phyloP scores from a whole-genome alignment of 129 eudicot species.

The Oenanthe sinensis region DNA sequence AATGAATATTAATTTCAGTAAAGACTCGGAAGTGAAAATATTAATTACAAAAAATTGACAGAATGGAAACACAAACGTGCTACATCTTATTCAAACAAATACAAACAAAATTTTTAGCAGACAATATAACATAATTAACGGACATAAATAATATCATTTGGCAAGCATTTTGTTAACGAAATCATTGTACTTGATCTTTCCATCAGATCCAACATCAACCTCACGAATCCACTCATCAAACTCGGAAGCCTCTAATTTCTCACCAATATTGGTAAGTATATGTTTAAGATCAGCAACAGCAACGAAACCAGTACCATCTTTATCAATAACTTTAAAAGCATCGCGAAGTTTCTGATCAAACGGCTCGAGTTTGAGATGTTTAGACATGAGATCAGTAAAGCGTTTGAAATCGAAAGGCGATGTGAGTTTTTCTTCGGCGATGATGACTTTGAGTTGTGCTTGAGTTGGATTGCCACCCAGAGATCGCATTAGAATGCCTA shows the following conservation, averaged over 20 bases:
- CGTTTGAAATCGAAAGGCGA: constrained; percentile 61
- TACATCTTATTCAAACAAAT: no score
- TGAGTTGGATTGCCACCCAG: constrained; percentile 82
- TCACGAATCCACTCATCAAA: constrained; percentile 86
- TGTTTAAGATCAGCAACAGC: constrained; percentile 68
- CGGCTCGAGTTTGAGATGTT: constrained; percentile 68
- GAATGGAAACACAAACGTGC: no score
- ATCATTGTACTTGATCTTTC: constrained; percentile 59
- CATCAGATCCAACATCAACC: constrained; percentile 64
- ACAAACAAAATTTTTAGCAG: no score
- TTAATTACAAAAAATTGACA: no score
- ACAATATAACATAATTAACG: no score
- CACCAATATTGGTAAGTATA: constrained; percentile 61
- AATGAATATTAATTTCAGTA: no score
- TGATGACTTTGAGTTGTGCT: constrained; percentile 50
- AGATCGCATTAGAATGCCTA: constrained; percentile 73
- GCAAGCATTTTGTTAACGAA: constrained; percentile 61
- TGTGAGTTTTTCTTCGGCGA: constrained; percentile 44
- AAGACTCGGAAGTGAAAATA: no score
- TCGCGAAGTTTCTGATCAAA: constrained; percentile 74
- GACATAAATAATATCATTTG: constrained; percentile 30
- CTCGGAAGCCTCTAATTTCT: constrained; percentile 61
- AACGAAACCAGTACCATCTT: constrained; percentile 62
- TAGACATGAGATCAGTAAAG: constrained; percentile 55
- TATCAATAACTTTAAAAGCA: constrained; percentile 72